Evolutionary conservation across 2,329 filamentous ascomycete genomes (phyloP), one percentile per base, ranked within the genome.

Genomic region (Trichoderma citrinoviride): DNA sequence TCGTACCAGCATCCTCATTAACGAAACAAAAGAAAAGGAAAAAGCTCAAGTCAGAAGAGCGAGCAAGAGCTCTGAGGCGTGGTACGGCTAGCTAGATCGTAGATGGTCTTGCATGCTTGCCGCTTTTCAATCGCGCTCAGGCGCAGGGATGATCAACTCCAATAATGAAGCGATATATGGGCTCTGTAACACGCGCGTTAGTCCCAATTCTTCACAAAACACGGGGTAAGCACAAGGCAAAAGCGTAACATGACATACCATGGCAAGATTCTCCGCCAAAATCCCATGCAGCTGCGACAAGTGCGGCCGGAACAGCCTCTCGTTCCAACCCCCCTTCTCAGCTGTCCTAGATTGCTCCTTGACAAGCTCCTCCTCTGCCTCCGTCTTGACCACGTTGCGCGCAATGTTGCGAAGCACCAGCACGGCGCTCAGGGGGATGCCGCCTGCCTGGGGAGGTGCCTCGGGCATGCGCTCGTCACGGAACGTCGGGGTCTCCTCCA

Each of bases 391-490:
- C 19, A 87, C 79, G 70, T 89, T 90, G 68, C 82, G 83, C 14
- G 91, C 91, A 67, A 95, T 86, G 73, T 95, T 95, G 33, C 91
- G 85, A 52, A 95, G 82, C 41, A 95, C 90, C 29, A 94, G 81
- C 15, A 90, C 88, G 2, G 90, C 89, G 62, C 89, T 91, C 7
- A 94, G 81, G n/a, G 91, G 90, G 41, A 94, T 88, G 5, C 91
- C 91, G 1, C 89, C 89, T 2, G 91, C 88, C 71, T 92, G 85
- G 2, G 82, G 79, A 5, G 82, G 78, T 8, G 80, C 81, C 66
- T 87, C 84, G 12, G 83, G 82, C 67, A 86, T 86, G 53, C 82
- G 79, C 73, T 87, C 85, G 70, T 87, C 85, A 12, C 83, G 81
- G 40, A 81, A 80, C 43, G 80, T 81, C 50, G 80, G 75, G 4